These are phyloP conservation scores for Dendrothele bispora DNA, from an alignment of 768 basidiomycete species.

Conservation along the genomic window DNA sequence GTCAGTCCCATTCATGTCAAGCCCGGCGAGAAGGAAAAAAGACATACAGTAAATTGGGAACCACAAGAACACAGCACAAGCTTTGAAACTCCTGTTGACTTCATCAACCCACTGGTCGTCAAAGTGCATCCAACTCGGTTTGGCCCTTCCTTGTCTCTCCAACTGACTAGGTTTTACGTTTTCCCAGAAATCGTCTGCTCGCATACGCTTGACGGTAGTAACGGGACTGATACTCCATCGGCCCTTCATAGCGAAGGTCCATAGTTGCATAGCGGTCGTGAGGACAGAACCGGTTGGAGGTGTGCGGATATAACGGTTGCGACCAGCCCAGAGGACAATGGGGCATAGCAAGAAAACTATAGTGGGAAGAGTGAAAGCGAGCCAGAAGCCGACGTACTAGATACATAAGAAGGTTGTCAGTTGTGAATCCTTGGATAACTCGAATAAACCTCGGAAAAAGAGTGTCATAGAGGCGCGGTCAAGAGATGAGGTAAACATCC, in stretches of 20 bases:
- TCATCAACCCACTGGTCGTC: conserved; percentile 83
- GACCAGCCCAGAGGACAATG: conserved; percentile 53
- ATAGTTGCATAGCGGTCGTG: conserved; percentile 45
- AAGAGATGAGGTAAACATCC: too few relatives aligned
- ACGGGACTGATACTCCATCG: conserved; percentile 59
- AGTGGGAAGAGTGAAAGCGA: conserved; percentile 66
- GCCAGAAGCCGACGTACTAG: conserved; percentile 64
- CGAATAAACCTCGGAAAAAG: background rate
- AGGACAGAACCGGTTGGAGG: conserved; percentile 68
- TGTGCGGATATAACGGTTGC: conserved; percentile 51
- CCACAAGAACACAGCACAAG: conserved; percentile 60
- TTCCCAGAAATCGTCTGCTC: conserved; percentile 72
- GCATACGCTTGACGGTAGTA: conserved; percentile 45
- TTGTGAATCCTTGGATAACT: background rate
- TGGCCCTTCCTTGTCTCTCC: too few relatives aligned
- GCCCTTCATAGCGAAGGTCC: conserved; percentile 44
- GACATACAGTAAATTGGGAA: conserved; percentile 70
- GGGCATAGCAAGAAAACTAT: conserved; percentile 60
- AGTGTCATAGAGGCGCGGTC: too few relatives aligned
- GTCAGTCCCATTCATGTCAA: background rate
- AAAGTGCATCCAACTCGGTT: conserved; percentile 72
- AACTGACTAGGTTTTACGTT: conserved; percentile 60
- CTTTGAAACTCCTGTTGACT: conserved; percentile 68
- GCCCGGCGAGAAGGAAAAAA: background rate
- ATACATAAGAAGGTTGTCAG: background rate